Conservation (phyloP, 805 yeast species). For the Wickerhamiella kazuoi region DNA sequence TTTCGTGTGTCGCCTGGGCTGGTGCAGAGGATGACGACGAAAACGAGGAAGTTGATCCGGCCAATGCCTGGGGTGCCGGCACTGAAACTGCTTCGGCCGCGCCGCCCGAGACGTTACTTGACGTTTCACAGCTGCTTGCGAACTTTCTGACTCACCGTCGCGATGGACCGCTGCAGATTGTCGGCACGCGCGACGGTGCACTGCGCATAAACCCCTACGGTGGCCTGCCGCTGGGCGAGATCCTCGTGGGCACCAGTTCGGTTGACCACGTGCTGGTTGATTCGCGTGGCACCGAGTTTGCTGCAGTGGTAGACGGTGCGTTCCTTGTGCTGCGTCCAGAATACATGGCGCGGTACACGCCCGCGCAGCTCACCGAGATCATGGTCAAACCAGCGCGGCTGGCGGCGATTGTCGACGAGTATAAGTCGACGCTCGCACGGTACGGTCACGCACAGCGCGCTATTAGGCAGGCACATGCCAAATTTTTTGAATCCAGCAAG, state of each 20-base stretch:
- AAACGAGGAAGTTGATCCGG: not conserved
- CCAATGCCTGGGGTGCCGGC: not conserved
- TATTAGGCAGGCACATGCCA: not conserved
- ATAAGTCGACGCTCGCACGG: not conserved
- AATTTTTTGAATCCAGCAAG: not conserved
- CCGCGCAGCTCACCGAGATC: not conserved
- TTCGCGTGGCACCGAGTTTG: constrained; percentile 3
- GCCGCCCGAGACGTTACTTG: not conserved
- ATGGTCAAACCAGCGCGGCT: constrained; percentile 3
- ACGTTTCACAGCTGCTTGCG: constrained; percentile 5
- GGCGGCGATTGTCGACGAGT: constrained; percentile 1
- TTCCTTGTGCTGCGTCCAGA: not conserved
- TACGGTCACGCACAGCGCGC: not conserved
- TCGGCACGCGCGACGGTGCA: constrained; percentile 15
- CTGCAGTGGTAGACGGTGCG: constrained; percentile 1
- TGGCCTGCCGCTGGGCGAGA: constrained; percentile 18
- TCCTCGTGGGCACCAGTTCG: constrained; percentile 3
- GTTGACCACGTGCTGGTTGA: constrained; percentile 2
- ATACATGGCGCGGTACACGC: not conserved
- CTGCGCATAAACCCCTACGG: constrained; percentile 22
- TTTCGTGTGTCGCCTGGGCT: not conserved
- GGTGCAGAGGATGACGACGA: not conserved
- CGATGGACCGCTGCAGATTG: constrained; percentile 15
- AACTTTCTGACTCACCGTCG: constrained; percentile 3
- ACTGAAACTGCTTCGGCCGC: not conserved